Percentiles rank a stretch among this genome's conserved stretches.
phyloP scores from a whole-genome alignment of 2,329 filamentous ascomycete genomes.

The Colletotrichum sansevieriae region DNA sequence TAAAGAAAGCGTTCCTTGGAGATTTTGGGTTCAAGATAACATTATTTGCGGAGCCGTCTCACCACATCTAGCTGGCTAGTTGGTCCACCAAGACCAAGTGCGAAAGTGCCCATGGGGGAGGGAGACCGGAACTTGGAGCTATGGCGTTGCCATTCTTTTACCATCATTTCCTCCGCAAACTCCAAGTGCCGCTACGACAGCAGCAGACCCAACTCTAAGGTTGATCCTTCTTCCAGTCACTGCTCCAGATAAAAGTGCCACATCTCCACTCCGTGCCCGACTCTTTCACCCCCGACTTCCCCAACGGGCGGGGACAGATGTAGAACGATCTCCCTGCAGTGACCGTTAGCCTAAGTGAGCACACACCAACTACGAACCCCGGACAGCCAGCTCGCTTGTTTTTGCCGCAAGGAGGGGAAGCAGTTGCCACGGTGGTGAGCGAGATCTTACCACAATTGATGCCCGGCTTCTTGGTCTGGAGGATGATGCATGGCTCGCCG shows the following conservation, averaged over 20 bases:
- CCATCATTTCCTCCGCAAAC: neutral
- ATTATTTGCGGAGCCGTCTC: too few species aligned
- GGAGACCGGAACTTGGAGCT: too few species aligned
- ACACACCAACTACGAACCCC: neutral
- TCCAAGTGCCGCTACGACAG: neutral
- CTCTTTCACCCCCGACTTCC: slow-evolving; percentile 87
- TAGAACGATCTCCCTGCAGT: slow-evolving; percentile 70
- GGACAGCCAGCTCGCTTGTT: neutral
- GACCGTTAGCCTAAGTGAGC: slow-evolving; percentile 40
- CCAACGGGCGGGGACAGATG: slow-evolving; percentile 78
- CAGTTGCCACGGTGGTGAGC: neutral
- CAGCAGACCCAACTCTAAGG: neutral
- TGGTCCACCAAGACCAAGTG: too few species aligned
- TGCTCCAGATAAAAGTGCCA: slow-evolving; percentile 82
- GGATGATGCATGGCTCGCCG: slow-evolving; percentile 84
- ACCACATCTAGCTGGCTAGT: too few species aligned
- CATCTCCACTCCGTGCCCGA: slow-evolving; percentile 89
- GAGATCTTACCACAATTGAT: slow-evolving; percentile 76
- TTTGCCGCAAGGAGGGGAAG: slow-evolving; percentile 1
- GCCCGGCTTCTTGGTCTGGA: slow-evolving; percentile 90
- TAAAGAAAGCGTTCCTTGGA: too few species aligned
- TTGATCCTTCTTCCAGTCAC: slow-evolving; percentile 63
- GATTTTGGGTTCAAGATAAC: too few species aligned
- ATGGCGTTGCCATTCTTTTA: neutral
- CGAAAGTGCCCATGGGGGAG: too few species aligned